Evolutionary conservation across 1,139 yeast genomes (phyloP).

Genomic region (Yamadazyma kanchanaburiensis): DNA sequence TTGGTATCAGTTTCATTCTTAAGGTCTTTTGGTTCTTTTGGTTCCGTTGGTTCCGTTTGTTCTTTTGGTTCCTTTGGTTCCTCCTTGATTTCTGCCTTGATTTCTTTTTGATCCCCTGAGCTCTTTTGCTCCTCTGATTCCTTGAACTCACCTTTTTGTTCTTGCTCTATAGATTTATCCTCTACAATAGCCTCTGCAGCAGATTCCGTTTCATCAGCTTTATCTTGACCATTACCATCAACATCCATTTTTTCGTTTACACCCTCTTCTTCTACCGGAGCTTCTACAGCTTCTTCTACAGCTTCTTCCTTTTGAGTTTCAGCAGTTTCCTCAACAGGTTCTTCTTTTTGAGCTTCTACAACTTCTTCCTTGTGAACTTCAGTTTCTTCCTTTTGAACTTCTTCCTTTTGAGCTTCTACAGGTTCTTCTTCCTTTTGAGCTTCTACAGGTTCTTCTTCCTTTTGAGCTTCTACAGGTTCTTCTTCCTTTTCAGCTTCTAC

Average conservation of each 20-base stretch:
- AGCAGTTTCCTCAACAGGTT: background rate
- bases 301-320: background rate
- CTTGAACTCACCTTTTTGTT: background rate
- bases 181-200: background rate
- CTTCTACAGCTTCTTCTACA: background rate
- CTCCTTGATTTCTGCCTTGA: background rate
- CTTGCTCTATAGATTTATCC: background rate
- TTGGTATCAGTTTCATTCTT: background rate
- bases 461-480: background rate
- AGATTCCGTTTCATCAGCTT: background rate
- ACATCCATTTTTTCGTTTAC: no score
- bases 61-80: constrained; percentile 2
- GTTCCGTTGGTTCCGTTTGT: constrained; percentile 1
- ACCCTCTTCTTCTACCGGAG: no score
- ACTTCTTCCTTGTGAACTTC: background rate
- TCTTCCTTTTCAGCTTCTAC: background rate
- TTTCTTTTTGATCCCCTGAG: background rate
- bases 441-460: background rate
- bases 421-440: constrained; percentile 1
- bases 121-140: background rate
- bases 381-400: background rate
- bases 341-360: background rate
- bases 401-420: constrained; percentile 1
- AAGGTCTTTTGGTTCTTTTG: constrained; percentile 1
- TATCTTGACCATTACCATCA: no score